A percentile compares a stretch with the other conserved stretches of the same genome.
These are phyloP conservation scores for Yarrowia keelungensis DNA, from an alignment of 805 yeast genomes.

Conservation along the genomic window DNA sequence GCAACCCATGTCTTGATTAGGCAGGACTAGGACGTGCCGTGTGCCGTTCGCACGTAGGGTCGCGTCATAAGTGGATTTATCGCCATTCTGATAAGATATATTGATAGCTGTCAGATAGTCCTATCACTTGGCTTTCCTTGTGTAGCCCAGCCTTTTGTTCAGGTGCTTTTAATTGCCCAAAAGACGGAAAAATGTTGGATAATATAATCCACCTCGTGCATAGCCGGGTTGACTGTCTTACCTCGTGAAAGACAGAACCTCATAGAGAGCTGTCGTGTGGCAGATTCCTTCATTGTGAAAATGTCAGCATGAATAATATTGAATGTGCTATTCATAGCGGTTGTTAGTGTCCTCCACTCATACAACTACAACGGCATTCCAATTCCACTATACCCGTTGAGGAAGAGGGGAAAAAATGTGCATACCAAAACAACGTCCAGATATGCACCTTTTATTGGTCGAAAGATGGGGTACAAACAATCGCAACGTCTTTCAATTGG, in stretches of 20 bases:
- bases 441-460: neutral
- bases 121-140: neutral
- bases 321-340: no score
- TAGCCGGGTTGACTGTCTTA: slow-evolving; percentile 8
- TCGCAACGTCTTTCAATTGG: neutral
- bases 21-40: slow-evolving; percentile 5
- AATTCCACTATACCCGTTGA: neutral
- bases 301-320: neutral
- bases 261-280: slow-evolving; percentile 1
- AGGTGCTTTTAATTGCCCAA: no score
- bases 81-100: slow-evolving; percentile 3
- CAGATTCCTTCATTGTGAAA: neutral
- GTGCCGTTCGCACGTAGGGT: neutral
- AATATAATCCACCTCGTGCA: neutral
- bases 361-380: neutral
- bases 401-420: slow-evolving; percentile 10
- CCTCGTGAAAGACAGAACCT: neutral
- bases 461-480: neutral
- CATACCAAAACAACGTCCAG: neutral
- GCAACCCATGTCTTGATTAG: slow-evolving; percentile 18
- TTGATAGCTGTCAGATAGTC: slow-evolving; percentile 2
- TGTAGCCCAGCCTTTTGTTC: neutral
- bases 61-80: neutral
- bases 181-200: neutral
- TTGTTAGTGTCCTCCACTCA: no score